A percentile compares a stretch with the other conserved stretches of the same genome.
These are phyloP conservation scores for Pseudozyma sp. DNA, from an alignment of 1,284 basidiomycete genomes.

Conservation along the genomic window DNA sequence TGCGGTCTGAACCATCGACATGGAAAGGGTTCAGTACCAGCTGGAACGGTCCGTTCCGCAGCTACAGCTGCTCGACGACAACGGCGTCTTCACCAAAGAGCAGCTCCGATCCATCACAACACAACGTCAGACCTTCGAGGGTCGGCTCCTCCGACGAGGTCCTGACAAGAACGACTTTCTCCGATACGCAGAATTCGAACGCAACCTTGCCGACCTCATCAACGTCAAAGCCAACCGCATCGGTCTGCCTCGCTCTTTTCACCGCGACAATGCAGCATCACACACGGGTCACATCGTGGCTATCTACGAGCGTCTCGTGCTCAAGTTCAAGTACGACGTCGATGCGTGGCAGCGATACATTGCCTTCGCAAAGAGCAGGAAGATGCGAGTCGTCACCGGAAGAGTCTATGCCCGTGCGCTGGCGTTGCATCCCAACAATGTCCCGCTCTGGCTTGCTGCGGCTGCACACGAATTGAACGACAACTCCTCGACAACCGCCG, in stretches of 20 bases:
- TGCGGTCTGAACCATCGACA: slow-evolving; percentile 64
- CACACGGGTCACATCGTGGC: slow-evolving; percentile 80
- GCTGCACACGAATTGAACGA: slow-evolving; percentile 85
- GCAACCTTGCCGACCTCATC: slow-evolving; percentile 70
- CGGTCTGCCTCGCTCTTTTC: slow-evolving; percentile 50
- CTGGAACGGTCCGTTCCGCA: slow-evolving; percentile 97
- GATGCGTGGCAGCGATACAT: slow-evolving; percentile 90
- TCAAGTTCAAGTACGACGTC: slow-evolving; percentile 87
- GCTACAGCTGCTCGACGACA: slow-evolving; percentile 91
- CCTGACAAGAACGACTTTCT: slow-evolving; percentile 89
- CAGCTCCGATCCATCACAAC: slow-evolving; percentile 79
- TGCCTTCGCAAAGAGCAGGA: slow-evolving; percentile 81
- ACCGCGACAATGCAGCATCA: slow-evolving; percentile 48
- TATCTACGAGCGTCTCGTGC: slow-evolving; percentile 89
- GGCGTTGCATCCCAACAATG: slow-evolving; percentile 83
- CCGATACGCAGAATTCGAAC: slow-evolving; percentile 91
- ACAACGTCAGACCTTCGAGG: slow-evolving; percentile 85
- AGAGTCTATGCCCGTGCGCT: slow-evolving; percentile 76
- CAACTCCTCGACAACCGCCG: slow-evolving; percentile 79
- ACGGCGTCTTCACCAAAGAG: slow-evolving; percentile 86
- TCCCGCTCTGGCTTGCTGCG: slow-evolving; percentile 85
- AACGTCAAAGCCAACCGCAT: slow-evolving; percentile 47
- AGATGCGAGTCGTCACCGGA: slow-evolving; percentile 83
- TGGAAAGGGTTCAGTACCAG: slow-evolving; percentile 94
- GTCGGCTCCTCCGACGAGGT: slow-evolving; percentile 81